Evolutionary conservation across 2,329 filamentous ascomycete genomes (phyloP).

Genomic region (Mariannaea sp.): DNA sequence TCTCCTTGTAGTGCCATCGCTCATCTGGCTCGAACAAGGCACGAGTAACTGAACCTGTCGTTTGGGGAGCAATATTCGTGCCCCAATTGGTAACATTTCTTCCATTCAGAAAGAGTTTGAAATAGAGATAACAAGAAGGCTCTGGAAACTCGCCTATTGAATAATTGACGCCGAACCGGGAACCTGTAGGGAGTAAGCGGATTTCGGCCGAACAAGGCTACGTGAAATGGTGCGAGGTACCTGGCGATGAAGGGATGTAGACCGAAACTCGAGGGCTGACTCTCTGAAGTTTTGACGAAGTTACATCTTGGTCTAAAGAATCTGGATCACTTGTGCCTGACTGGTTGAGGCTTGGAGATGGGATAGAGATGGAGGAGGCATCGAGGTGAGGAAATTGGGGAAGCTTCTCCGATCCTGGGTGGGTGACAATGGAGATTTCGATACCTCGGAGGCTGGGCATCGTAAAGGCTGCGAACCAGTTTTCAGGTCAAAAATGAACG

Average conservation of each 20-base stretch:
- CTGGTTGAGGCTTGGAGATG: slow-evolving; percentile 23
- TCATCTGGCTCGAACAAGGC: slow-evolving; percentile 55
- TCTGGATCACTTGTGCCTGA: slow-evolving; percentile 28
- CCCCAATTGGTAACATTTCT: slow-evolving; percentile 59
- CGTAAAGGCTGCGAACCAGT: neutral
- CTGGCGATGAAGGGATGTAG: slow-evolving; percentile 60
- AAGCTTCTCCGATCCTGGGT: slow-evolving; percentile 45
- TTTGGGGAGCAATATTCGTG: slow-evolving; percentile 44
- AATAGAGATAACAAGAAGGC: slow-evolving; percentile 52
- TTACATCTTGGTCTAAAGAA: neutral
- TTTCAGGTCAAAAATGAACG: neutral
- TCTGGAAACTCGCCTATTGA: slow-evolving; percentile 43
- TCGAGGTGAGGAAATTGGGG: slow-evolving; percentile 62
- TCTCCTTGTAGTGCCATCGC: slow-evolving; percentile 47
- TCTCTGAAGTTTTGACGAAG: slow-evolving; percentile 35
- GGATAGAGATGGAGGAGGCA: slow-evolving; percentile 49
- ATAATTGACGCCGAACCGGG: slow-evolving; percentile 60
- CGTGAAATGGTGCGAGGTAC: slow-evolving; percentile 39
- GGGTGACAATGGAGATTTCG: slow-evolving; percentile 50
- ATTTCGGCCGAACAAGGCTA: neutral
- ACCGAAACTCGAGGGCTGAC: slow-evolving; percentile 54
- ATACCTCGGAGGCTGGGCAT: slow-evolving; percentile 59
- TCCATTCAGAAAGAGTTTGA: slow-evolving; percentile 61
- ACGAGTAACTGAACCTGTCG: slow-evolving; percentile 48
- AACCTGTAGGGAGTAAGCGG: slow-evolving; percentile 43